Evolutionary conservation across 1,139 yeast genomes (phyloP), one percentile per base, ranked within the genome.

Genomic region (Lodderomyces orthopsilosis): DNA sequence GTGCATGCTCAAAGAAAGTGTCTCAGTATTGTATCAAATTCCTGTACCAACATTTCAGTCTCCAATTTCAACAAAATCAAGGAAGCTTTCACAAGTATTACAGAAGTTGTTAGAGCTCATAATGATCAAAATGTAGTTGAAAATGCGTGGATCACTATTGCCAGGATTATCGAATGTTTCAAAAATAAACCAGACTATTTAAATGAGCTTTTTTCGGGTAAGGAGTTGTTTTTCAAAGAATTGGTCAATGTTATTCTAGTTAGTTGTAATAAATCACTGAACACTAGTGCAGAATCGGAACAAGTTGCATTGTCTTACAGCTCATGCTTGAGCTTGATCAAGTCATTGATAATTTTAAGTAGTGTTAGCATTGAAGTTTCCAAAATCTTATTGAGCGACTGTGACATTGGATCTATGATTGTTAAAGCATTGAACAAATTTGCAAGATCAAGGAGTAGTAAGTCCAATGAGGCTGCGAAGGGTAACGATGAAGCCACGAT

Each of bases 1-100:
- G 75, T 84, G 22, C 96, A 89, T 63, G 89, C 95, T 0, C 98
- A 93, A 61, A 70, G 95, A 45, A 86, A 89, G 51, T 89, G 95
- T 24, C 66, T 91, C 38, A 68, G 73, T 1, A 86, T 88, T 33
- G 89, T 89, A 4, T 85, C 96, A 2, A 86, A 87, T 56, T 76
- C 94, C 12, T 84, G 93, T 51, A 68, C 74, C 1, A 69, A 70
- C 44, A 66, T 85, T 1, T 67, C 75, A 2, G 45, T 55, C 7
- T 55, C 65, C 2, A 75, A 77, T 50, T 78, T 79, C 47, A 62
- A 66, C 5, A 68, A 68, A 49, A 66, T 85, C 8, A 68, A 74
- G 44, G 83, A 75, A 24, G 79, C 83, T 1, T 79, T 89, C 51
- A 84, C 82, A 3, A 68, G 72, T 17, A 68, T 91, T 30, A 79